Base-by-base conservation (phyloP, 208 protist genomes). In the Leishmania amazonensis region DNA sequence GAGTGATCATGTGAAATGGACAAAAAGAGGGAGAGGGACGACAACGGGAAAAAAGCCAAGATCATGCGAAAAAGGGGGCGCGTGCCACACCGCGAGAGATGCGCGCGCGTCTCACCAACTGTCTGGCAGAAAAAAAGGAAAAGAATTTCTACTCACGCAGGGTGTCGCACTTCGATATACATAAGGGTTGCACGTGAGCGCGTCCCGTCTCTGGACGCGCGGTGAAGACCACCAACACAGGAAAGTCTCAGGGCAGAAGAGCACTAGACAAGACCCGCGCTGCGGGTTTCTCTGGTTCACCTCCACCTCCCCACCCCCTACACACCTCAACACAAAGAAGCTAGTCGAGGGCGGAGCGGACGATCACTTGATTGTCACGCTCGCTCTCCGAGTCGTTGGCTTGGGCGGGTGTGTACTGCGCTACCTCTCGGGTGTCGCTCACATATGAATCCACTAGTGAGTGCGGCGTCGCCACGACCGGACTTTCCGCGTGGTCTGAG, bases 361-460 rank as follows among this genome's bases (percentile, higher is more conserved):
- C 91, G 31, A 95, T 88, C 40, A 92, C 88, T 49, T 90, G 85
- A 76, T 97, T 97, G 40, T 91, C 90, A 4, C 88, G 83, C 71
- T 95, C 93, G 71, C 89, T 94, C 80, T 97, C 91, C 38, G 93
- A 85, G 83, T 97, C 91, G 82, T 91, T 97, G 17, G 82, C 90
- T 6, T 90, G 90, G 11, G 88, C 89, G 11, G 93, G 93, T 24
- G 76, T 74, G 75, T 90, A 88, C 28, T 62, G 79, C 21, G 70
- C 83, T 40, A 65, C 45, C 9, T 42, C 35, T 2, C 9, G 53
- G 45, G 53, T n/a, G 1, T 11, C 81, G 68, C 87, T 91, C 31
- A 91, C 81, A 65, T 94, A 84, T 60, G 81, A 85, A 45, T 64
- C 73, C 73, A 60, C 73, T 28, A 51, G 47, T 11, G 73, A 64